Evolutionary conservation across 2,329 filamentous ascomycete genomes (phyloP).

Genomic region (Cadophora gregata): DNA sequence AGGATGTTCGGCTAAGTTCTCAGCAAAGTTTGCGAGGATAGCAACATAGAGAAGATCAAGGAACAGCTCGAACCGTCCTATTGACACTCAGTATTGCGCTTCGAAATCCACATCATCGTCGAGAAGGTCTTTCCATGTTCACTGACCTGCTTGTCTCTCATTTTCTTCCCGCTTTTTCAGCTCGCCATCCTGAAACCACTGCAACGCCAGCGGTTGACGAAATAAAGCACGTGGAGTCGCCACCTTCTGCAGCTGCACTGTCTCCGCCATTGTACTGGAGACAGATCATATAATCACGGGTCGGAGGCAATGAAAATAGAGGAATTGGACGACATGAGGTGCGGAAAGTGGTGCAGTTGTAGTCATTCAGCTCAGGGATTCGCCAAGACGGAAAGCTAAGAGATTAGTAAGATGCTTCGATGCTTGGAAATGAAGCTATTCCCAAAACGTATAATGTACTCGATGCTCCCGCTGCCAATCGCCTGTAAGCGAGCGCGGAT

Average conservation of each 20-base stretch:
- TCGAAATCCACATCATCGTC: not conserved
- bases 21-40: slow-evolving; percentile 57
- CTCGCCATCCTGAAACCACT: slow-evolving; percentile 29
- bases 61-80: slow-evolving; percentile 55
- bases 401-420: slow-evolving; percentile 6
- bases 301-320: not conserved
- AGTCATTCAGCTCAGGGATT: not conserved
- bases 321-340: not conserved
- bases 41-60: slow-evolving; percentile 57
- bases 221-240: slow-evolving; percentile 23
- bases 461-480: slow-evolving; percentile 5
- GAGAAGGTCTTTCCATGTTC: not conserved
- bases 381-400: not conserved
- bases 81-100: not conserved
- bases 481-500: not conserved
- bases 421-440: slow-evolving; percentile 7
- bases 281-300: not conserved
- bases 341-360: not conserved
- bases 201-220: slow-evolving; percentile 29
- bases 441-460: slow-evolving; percentile 14
- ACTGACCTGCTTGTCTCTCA: slow-evolving; percentile 37
- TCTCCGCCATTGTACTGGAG: slow-evolving; percentile 16
- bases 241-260: slow-evolving; percentile 15
- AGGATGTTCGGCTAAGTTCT: slow-evolving; percentile 53
- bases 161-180: slow-evolving; percentile 24